Evolutionary conservation across 495 filamentous ascomycete species (phyloP).

Genomic region (Neurospora sp.): DNA sequence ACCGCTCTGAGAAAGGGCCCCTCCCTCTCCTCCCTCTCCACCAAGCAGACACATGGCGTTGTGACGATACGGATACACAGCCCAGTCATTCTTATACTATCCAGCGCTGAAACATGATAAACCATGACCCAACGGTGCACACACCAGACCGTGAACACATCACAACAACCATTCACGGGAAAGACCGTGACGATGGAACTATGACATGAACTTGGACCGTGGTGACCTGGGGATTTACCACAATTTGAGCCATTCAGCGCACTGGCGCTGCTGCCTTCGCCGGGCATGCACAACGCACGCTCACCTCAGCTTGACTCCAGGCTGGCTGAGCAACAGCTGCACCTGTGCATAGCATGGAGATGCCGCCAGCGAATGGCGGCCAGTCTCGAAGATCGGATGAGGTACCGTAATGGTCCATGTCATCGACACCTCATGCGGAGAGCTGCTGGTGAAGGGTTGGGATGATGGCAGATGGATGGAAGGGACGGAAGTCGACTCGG

Average conservation of each 20-base stretch:
- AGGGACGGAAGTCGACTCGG: not conserved
- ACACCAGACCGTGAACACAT: not conserved
- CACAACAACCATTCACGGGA: not conserved
- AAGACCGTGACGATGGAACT: not conserved
- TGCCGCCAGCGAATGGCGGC: not conserved
- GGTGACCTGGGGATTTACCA: not conserved
- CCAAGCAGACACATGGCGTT: not conserved
- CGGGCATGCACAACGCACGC: not conserved
- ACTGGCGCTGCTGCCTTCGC: not conserved
- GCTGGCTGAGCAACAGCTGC: not conserved
- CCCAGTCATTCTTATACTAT: not conserved
- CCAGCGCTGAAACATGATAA: not conserved
- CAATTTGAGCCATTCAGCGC: not conserved
- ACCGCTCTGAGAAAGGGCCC: not conserved
- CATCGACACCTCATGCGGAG: not conserved
- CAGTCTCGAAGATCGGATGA: not conserved
- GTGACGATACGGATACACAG: not conserved
- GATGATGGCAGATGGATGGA: not conserved
- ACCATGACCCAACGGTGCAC: not conserved
- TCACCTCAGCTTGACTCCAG: not conserved
- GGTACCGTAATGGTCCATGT: not conserved
- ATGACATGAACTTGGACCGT: not conserved
- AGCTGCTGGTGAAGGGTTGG: conserved; percentile 1
- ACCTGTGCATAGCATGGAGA: not conserved
- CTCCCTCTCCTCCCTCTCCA: not conserved